Conservation (phyloP, 345 rosid genomes). For the Isatis tinctoria region DNA sequence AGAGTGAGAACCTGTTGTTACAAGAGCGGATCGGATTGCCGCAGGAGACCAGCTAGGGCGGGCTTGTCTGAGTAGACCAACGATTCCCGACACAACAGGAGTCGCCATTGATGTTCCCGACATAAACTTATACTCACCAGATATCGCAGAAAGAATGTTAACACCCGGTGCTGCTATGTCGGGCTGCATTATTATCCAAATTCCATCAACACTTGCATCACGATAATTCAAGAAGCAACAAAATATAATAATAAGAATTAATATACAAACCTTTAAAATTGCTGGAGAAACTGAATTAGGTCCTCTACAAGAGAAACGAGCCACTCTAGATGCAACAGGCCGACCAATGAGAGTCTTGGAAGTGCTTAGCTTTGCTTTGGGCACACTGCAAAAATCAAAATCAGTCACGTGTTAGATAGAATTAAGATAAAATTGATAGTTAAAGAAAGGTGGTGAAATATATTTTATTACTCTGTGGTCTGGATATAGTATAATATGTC, state of each 20-base stretch:
- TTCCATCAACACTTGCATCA: not conserved
- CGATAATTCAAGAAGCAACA: not conserved
- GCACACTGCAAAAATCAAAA: constrained; percentile 7
- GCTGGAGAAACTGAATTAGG: constrained; percentile 52
- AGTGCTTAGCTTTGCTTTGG: constrained; percentile 17
- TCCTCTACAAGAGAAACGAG: constrained; percentile 52
- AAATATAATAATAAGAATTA: too few relatives aligned
- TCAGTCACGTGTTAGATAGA: not conserved
- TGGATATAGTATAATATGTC: constrained; percentile 36
- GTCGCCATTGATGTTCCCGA: constrained; percentile 47
- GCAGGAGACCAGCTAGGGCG: constrained; percentile 47
- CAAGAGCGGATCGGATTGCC: constrained; percentile 45
- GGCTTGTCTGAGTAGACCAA: constrained; percentile 34
- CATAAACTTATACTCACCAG: constrained; percentile 6
- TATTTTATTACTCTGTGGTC: constrained; percentile 26
- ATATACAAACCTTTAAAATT: constrained; percentile 22
- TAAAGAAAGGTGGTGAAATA: not conserved
- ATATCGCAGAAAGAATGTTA: constrained; percentile 31
- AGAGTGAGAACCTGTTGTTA: constrained; percentile 39
- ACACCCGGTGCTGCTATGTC: constrained; percentile 52
- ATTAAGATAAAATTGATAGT: not conserved
- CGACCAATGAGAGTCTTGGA: constrained; percentile 23
- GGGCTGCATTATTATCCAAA: constrained; percentile 34
- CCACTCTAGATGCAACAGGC: constrained; percentile 35
- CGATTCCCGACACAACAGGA: constrained; percentile 41